A percentile compares a stretch with the other conserved stretches of the same genome.
Conservation (phyloP, 441 rosid species). For the Pelargonium australe region DNA sequence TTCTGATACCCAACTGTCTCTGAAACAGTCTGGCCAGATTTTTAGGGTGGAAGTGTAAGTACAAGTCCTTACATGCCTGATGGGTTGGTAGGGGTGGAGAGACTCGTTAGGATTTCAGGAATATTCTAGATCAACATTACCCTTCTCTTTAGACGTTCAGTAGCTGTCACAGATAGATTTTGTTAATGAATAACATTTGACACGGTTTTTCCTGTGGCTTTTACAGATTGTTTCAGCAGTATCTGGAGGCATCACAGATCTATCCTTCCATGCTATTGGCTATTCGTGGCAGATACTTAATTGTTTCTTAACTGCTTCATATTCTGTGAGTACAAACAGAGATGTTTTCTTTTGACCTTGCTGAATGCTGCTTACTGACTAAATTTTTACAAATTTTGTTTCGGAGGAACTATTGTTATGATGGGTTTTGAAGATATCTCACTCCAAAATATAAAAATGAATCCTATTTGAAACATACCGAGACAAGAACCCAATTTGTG, state of each 20-base stretch:
- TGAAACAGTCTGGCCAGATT: conserved; percentile 2
- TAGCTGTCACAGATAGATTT: neutral
- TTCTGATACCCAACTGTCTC: neutral
- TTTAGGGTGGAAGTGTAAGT: neutral
- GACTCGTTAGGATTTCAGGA: too few species aligned
- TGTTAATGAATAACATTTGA: neutral
- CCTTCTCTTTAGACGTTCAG: neutral
- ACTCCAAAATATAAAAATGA: too few species aligned
- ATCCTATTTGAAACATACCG: too few species aligned
- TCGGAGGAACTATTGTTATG: neutral
- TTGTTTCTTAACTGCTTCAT: conserved; percentile 86
- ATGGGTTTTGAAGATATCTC: too few species aligned
- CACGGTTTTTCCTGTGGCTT: conserved; percentile 17
- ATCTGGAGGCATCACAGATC: conserved; percentile 94
- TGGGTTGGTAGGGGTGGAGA: too few species aligned
- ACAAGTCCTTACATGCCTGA: too few species aligned
- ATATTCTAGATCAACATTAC: neutral
- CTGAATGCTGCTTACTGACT: neutral
- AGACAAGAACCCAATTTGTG: neutral
- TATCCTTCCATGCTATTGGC: conserved; percentile 83
- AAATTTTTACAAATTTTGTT: neutral
- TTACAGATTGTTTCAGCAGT: conserved; percentile 89
- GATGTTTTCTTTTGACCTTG: neutral
- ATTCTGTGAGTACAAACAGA: conserved; percentile 61
- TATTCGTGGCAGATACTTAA: conserved; percentile 88